A percentile compares a stretch with the other conserved stretches of the same genome.
Conservation (phyloP, 495 filamentous ascomycete genomes). For the Annulohypoxylon stygium region DNA sequence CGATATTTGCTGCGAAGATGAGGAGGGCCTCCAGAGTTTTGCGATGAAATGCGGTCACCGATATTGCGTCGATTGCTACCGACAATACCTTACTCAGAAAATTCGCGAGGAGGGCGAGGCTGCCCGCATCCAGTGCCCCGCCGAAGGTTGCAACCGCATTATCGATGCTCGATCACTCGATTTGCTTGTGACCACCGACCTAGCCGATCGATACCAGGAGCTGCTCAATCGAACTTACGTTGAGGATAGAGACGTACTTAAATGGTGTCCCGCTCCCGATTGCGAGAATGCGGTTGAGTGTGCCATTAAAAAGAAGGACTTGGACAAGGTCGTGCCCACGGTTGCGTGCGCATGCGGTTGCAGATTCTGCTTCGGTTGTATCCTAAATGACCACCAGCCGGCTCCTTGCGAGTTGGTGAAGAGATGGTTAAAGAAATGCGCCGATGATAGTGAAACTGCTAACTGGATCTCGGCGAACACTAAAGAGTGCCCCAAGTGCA, state of each 20-base stretch:
- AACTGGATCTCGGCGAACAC: slow-evolving; percentile 99
- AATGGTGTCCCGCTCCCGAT: slow-evolving; percentile 97
- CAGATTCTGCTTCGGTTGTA: slow-evolving; percentile 96
- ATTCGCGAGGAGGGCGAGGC: slow-evolving; percentile 96
- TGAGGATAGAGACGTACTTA: slow-evolving; percentile 92
- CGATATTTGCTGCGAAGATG: slow-evolving; percentile 97
- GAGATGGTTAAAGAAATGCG: slow-evolving; percentile 98
- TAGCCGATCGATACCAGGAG: slow-evolving; percentile 83
- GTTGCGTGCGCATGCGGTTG: slow-evolving; percentile 87
- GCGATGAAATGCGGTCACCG: slow-evolving; percentile 96
- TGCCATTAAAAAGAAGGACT: slow-evolving; percentile 83
- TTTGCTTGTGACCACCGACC: slow-evolving; percentile 79
- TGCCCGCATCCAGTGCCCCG: slow-evolving; percentile 92
- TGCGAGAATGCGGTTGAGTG: slow-evolving; percentile 95
- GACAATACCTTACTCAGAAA: slow-evolving; percentile 90
- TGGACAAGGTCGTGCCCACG: slow-evolving; percentile 86
- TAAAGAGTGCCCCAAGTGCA: slow-evolving; percentile 96
- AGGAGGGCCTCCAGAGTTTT: slow-evolving; percentile 82
- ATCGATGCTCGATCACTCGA: slow-evolving; percentile 91
- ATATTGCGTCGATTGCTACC: slow-evolving; percentile 95
- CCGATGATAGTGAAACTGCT: slow-evolving; percentile 96
- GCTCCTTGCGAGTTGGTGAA: slow-evolving; percentile 92
- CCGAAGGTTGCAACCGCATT: slow-evolving; percentile 86
- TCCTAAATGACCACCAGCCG: slow-evolving; percentile 91
- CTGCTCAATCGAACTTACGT: slow-evolving; percentile 95